Evolutionary conservation across 2,329 filamentous ascomycete genomes (phyloP).

Genomic region (Monilinia fructigena): DNA sequence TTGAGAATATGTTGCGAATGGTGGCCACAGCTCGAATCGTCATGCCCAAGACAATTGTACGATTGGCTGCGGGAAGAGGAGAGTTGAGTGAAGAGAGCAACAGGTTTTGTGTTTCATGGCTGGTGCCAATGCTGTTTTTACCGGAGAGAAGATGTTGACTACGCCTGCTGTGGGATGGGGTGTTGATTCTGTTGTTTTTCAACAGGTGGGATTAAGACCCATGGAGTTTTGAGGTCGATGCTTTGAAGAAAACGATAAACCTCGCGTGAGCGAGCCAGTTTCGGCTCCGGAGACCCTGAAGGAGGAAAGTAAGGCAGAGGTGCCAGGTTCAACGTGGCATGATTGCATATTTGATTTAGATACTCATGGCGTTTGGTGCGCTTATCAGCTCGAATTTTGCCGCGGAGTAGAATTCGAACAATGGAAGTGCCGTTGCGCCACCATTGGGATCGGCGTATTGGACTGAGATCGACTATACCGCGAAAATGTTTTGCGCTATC

Average conservation of each 20-base stretch:
- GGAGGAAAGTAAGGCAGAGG: neutral
- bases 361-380: conserved; percentile 40
- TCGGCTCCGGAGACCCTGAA: neutral
- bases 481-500: conserved; percentile 59
- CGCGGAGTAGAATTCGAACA: conserved; percentile 45
- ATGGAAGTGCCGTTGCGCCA: conserved; percentile 50
- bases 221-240: conserved; percentile 54
- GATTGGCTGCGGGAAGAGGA: conserved; percentile 80
- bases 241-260: conserved; percentile 23
- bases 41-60: conserved; percentile 82
- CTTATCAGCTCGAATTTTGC: conserved; percentile 28
- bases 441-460: conserved; percentile 49
- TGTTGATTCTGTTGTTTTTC: conserved; percentile 81
- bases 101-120: conserved; percentile 88
- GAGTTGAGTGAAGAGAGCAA: conserved; percentile 83
- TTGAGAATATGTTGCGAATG: conserved; percentile 76
- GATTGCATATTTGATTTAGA: neutral
- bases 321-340: conserved; percentile 7
- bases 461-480: conserved; percentile 41
- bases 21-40: conserved; percentile 80
- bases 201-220: conserved; percentile 73
- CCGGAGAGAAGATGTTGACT: conserved; percentile 92
- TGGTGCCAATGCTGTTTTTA: conserved; percentile 92
- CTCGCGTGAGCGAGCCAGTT: neutral
- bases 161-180: conserved; percentile 91